Evolutionary conservation across 176 grass and related monocot genomes (phyloP).

Genomic region (Coix lacrymajobi): DNA sequence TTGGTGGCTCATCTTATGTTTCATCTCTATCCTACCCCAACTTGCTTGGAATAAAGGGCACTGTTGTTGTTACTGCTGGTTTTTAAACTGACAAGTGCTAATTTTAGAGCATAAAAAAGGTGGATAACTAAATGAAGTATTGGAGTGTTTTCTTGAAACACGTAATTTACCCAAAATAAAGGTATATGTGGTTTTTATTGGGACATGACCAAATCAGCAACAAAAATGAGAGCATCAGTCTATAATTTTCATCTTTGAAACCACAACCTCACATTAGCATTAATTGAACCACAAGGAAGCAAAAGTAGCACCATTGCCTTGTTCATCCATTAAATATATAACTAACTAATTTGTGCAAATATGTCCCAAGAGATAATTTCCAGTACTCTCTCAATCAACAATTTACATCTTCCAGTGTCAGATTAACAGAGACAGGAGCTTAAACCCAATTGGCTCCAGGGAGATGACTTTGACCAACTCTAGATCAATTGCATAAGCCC

Average conservation of each 20-base stretch:
- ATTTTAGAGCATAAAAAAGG: not conserved
- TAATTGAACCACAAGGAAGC: not conserved
- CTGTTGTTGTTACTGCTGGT: not conserved
- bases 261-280: not conserved
- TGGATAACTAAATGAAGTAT: not conserved
- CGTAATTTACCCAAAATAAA: not conserved
- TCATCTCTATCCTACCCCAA: not conserved
- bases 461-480: not conserved
- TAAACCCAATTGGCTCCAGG: not conserved
- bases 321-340: not conserved
- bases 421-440: not conserved
- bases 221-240: not conserved
- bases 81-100: not conserved
- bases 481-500: not conserved
- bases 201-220: not conserved
- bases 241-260: not conserved
- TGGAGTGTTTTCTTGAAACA: not conserved
- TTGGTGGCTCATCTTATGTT: not conserved
- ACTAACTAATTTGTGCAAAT: not conserved
- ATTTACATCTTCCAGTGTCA: not conserved
- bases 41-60: not conserved
- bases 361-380: not conserved
- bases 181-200: not conserved
- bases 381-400: not conserved
- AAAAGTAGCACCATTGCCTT: not conserved